Percentiles rank a stretch among this genome's conserved stretches.
Conservation (phyloP, 331 rosid genomes). For the Pyrus hybrid region DNA sequence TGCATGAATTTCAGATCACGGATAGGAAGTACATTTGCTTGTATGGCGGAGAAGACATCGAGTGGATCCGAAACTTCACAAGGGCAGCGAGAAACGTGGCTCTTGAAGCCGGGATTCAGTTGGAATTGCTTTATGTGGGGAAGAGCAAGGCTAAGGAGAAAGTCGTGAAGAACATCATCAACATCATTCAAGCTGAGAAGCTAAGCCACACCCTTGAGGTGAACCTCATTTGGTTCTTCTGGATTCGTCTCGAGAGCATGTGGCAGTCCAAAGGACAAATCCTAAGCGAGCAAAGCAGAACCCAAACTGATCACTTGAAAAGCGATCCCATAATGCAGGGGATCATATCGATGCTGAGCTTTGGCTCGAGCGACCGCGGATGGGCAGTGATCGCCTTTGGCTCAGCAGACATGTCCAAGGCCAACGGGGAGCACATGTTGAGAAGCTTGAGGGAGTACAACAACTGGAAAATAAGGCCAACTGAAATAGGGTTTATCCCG, state of each 20-base stretch:
- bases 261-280: constrained; percentile 8
- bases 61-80: constrained; percentile 10
- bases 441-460: background rate
- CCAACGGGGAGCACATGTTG: constrained; percentile 14
- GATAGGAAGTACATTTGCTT: constrained; percentile 1
- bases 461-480: background rate
- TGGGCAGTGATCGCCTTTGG: constrained; percentile 6
- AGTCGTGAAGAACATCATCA: background rate
- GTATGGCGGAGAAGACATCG: constrained; percentile 9
- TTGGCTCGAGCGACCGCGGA: constrained; percentile 1
- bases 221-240: constrained; percentile 11
- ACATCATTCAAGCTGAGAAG: background rate
- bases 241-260: constrained; percentile 11
- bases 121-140: constrained; percentile 3
- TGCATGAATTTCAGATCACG: background rate
- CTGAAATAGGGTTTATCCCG: background rate
- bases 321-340: constrained; percentile 1
- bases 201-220: constrained; percentile 5
- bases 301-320: background rate
- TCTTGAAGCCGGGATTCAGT: background rate
- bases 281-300: background rate
- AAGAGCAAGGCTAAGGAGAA: background rate
- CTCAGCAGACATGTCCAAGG: constrained; percentile 1
- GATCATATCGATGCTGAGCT: constrained; percentile 15
- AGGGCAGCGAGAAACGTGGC: background rate